A percentile compares a stretch with the other conserved stretches of the same genome.
phyloP scores from a whole-genome alignment of 2,329 filamentous ascomycete genomes.

The Aspergillus viridinutans region DNA sequence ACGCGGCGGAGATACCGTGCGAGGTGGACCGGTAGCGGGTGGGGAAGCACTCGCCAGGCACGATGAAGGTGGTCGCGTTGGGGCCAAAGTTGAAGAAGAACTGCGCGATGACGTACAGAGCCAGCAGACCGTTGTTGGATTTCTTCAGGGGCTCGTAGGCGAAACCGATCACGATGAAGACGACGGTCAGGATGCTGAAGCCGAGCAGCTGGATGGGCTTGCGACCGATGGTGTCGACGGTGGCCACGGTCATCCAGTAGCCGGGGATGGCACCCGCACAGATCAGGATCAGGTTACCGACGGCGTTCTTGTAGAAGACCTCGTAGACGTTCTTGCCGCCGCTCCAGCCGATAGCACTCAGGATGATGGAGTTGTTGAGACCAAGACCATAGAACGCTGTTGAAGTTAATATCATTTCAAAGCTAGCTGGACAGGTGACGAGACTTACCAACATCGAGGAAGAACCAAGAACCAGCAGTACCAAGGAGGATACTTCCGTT shows the following conservation, averaged over 20 bases:
- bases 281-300: slow-evolving; percentile 75
- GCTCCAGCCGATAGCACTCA: slow-evolving; percentile 67
- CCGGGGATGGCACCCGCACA: slow-evolving; percentile 75
- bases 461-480: slow-evolving; percentile 83
- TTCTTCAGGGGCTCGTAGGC: slow-evolving; percentile 38
- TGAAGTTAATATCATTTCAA: slow-evolving; percentile 6
- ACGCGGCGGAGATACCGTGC: slow-evolving; percentile 63
- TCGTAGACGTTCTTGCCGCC: slow-evolving; percentile 62
- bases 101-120: slow-evolving; percentile 60
- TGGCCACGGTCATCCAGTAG: slow-evolving; percentile 75
- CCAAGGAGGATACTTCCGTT: slow-evolving; percentile 69
- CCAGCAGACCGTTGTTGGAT: slow-evolving; percentile 49
- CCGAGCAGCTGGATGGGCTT: slow-evolving; percentile 69
- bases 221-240: slow-evolving; percentile 69
- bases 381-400: slow-evolving; percentile 64
- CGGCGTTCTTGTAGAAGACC: slow-evolving; percentile 67
- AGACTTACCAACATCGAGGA: slow-evolving; percentile 58
- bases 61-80: slow-evolving; percentile 61
- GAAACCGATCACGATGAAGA: slow-evolving; percentile 63
- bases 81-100: slow-evolving; percentile 54
- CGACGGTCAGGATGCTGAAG: slow-evolving; percentile 57
- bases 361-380: slow-evolving; percentile 71
- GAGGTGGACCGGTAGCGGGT: slow-evolving; percentile 61
- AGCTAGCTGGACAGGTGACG: slow-evolving; percentile 10
- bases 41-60: slow-evolving; percentile 62